Conservation (phyloP, 2,329 filamentous ascomycete genomes). For the Colletotrichum euphorbiae region DNA sequence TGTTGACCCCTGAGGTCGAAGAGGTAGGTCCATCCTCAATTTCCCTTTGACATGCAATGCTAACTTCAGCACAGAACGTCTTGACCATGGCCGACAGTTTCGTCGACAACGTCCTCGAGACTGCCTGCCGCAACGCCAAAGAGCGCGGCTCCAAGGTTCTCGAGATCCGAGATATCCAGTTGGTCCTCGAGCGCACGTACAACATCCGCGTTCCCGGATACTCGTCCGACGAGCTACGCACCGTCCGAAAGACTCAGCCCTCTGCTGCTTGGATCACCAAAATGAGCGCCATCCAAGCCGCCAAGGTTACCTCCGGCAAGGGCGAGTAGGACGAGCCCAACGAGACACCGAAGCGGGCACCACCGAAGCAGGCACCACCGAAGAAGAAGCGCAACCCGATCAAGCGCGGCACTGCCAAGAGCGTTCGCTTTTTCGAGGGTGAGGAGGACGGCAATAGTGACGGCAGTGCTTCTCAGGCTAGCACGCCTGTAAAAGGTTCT, state of each 20-base stretch:
- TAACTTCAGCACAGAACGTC: conserved; percentile 71
- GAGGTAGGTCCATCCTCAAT: conserved; percentile 71
- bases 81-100: conserved; percentile 93
- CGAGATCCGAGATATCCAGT: conserved; percentile 87
- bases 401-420: conserved; percentile 7
- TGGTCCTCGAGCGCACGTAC: conserved; percentile 85
- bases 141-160: conserved; percentile 90
- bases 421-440: conserved; percentile 22
- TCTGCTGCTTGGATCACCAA: conserved; percentile 92
- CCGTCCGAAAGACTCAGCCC: conserved; percentile 92
- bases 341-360: conserved; percentile 14
- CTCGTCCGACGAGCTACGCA: conserved; percentile 92
- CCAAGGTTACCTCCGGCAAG: conserved; percentile 80
- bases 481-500: neutral
- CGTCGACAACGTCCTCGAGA: conserved; percentile 88
- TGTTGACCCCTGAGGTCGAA: conserved; percentile 91
- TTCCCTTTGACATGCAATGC: neutral
- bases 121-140: conserved; percentile 91
- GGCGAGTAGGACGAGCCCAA: conserved; percentile 56
- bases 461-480: neutral
- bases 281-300: conserved; percentile 95
- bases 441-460: conserved; percentile 6
- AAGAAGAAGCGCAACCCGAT: conserved; percentile 5
- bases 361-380: neutral
- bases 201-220: conserved; percentile 95